These are phyloP conservation scores for Tolypocladium ophioglossoides DNA, from an alignment of 2,329 filamentous ascomycete species.

Conservation along the genomic window DNA sequence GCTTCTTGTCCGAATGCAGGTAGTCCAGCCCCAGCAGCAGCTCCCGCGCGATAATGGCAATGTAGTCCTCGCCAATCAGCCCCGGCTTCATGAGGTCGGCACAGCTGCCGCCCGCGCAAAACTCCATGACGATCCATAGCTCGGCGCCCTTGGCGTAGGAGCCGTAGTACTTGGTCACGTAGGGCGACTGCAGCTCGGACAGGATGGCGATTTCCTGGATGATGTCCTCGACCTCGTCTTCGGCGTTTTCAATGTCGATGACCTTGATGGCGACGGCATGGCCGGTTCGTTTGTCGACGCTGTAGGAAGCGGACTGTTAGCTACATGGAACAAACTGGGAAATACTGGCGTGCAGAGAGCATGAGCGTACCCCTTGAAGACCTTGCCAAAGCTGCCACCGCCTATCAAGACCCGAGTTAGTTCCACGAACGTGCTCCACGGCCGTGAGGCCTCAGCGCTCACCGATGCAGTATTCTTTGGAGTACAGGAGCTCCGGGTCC, in stretches of 20 bases:
- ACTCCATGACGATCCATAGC: slow-evolving; percentile 99
- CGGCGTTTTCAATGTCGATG: slow-evolving; percentile 97
- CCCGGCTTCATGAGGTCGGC: slow-evolving; percentile 94
- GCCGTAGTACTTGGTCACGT: slow-evolving; percentile 95
- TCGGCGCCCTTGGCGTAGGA: slow-evolving; percentile 94
- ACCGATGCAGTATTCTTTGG: slow-evolving; percentile 86
- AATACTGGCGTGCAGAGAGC: slow-evolving; percentile 1
- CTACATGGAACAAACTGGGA: not conserved
- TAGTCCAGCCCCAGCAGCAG: slow-evolving; percentile 85
- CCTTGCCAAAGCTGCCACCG: slow-evolving; percentile 95
- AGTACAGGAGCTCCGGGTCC: slow-evolving; percentile 87
- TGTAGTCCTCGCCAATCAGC: slow-evolving; percentile 85
- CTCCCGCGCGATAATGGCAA: slow-evolving; percentile 89
- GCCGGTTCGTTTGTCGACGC: slow-evolving; percentile 85
- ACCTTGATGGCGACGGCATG: slow-evolving; percentile 96
- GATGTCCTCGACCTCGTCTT: slow-evolving; percentile 98
- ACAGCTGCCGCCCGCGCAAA: slow-evolving; percentile 92
- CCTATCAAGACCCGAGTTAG: slow-evolving; percentile 37
- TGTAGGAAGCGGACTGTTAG: slow-evolving; percentile 22
- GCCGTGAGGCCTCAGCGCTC: slow-evolving; percentile 14
- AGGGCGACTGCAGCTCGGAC: slow-evolving; percentile 89
- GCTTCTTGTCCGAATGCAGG: slow-evolving; percentile 87
- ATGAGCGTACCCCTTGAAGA: slow-evolving; percentile 74
- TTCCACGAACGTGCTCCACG: no score
- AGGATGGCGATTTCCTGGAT: slow-evolving; percentile 98